phyloP scores from a whole-genome alignment of 805 yeast genomes.

The Nakazawaea sp. region DNA sequence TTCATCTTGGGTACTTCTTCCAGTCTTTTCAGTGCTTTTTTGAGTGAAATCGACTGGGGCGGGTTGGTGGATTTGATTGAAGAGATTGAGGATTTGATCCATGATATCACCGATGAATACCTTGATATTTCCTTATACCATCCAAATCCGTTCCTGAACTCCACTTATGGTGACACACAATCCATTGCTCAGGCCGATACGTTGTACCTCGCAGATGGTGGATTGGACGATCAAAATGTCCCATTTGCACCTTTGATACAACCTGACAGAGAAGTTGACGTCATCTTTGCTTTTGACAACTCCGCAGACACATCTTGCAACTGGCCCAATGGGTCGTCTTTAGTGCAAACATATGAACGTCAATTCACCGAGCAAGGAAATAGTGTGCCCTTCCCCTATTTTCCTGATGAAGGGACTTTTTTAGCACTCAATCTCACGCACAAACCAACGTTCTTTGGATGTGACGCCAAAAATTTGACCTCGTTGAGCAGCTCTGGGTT shows the following conservation, averaged over 20 bases:
- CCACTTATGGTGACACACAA: constrained; percentile 5
- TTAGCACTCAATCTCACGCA: constrained; percentile 16
- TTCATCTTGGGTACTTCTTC: constrained; percentile 61
- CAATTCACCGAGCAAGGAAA: constrained; percentile 11
- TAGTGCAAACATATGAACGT: constrained; percentile 31
- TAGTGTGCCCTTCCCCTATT: constrained; percentile 25
- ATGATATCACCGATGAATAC: constrained; percentile 22
- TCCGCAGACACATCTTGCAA: constrained; percentile 43
- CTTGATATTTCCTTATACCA: constrained; percentile 49
- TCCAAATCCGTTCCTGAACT: constrained; percentile 54
- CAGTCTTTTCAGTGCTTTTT: constrained; percentile 48
- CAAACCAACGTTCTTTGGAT: constrained; percentile 35
- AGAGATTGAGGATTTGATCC: constrained; percentile 21
- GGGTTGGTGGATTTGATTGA: constrained; percentile 29
- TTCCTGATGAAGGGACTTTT: constrained; percentile 25
- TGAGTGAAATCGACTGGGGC: constrained; percentile 30
- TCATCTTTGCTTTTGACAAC: constrained; percentile 34
- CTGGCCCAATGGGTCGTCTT: constrained; percentile 53
- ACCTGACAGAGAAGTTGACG: constrained; percentile 27
- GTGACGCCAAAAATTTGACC: constrained; percentile 21
- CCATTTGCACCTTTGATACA: constrained; percentile 37
- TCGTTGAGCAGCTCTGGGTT: constrained; percentile 11
- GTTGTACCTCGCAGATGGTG: constrained; percentile 31
- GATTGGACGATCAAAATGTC: constrained; percentile 41
- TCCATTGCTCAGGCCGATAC: constrained; percentile 17